Conservation (phyloP, 2,329 filamentous ascomycete species). For the Lithohypha guttulata region DNA sequence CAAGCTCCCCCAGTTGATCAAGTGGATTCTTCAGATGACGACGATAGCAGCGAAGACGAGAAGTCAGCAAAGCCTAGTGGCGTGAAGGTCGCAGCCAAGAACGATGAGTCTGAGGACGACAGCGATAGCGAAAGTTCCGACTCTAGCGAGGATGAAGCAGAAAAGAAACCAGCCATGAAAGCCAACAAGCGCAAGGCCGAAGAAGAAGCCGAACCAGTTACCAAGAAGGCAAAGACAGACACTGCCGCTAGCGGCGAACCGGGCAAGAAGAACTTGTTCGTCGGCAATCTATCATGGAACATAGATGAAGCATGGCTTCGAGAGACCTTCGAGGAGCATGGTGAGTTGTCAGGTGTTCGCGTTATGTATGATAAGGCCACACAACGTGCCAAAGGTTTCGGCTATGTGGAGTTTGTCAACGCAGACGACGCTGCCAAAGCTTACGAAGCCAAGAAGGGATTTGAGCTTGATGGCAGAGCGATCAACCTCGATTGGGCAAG, state of each 20-base stretch:
- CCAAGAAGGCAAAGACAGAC: constrained; percentile 47
- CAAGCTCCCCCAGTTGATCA: constrained; percentile 9
- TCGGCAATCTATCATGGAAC: constrained; percentile 84
- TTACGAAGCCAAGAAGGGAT: constrained; percentile 61
- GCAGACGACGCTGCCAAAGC: constrained; percentile 59
- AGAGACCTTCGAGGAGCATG: constrained; percentile 70
- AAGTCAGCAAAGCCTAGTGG: constrained; percentile 24
- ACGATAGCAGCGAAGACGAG: constrained; percentile 21
- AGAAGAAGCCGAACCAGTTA: constrained; percentile 29
- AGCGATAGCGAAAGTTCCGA: constrained; percentile 27
- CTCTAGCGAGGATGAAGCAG: constrained; percentile 20
- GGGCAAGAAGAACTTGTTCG: constrained; percentile 61
- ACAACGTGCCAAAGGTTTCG: constrained; percentile 82
- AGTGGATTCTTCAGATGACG: constrained; percentile 13
- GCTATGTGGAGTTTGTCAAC: constrained; percentile 77
- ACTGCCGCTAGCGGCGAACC: constrained; percentile 33
- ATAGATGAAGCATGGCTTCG: constrained; percentile 73
- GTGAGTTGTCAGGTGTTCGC: constrained; percentile 60
- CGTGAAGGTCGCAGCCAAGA: constrained; percentile 1
- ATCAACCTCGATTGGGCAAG: constrained; percentile 73
- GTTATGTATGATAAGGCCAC: constrained; percentile 73
- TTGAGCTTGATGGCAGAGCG: constrained; percentile 61
- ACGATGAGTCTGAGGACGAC: constrained; percentile 12
- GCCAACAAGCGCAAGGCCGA: constrained; percentile 39
- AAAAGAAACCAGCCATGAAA: constrained; percentile 17